Base-by-base conservation (phyloP, 1,139 yeast species). In the Pneumocystis sp. region DNA sequence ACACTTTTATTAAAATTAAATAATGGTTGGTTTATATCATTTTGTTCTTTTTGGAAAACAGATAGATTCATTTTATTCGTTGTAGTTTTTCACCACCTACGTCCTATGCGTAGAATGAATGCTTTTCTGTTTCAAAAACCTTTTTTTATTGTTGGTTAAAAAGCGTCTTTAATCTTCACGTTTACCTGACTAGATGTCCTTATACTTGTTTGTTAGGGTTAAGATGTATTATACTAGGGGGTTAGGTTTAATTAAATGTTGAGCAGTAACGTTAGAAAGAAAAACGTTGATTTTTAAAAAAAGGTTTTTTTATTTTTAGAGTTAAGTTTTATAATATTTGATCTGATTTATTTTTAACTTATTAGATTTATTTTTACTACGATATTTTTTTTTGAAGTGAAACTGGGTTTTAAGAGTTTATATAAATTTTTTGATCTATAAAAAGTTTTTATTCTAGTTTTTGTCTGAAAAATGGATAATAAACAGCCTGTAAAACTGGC, bases 401-500 rank as follows among this genome's bases (percentile, higher is more conserved):
- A 40, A 40, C 15, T 40, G 6, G 6, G 44, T 17, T 40, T 40
- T 40, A 17, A 17, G 6, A 17, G 6, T 40, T 40, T 40, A 40
- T 40, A 17, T 40, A 40, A 7, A 15, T 40, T 40, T 40, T 40
- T 40, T 40, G 1, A 37, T 40, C 17, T 40, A 40, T 40, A 40
- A 40, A 40, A 40, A 40, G 15, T 10, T 10, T 37, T 37, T 37
- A 37, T 37, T 10, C 3, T 15, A 15, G 2, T 40, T 40, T 40
- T 40, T 40, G 4, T 40, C 6, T 50, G 21, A 25, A 50, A 31
- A 64, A 64, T 64, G 80, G 80, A 78, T 71, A 71, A 78, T 70
- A 78, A 78, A 73, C 73, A 78, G 69, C 96, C 96, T 81, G 97
- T 91, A 78, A 93, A 96, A 83, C 89, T 93, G 82, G 98, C 97